Evolutionary conservation across 2,329 filamentous ascomycete genomes (phyloP).

Genomic region (Orbilia oligospora): DNA sequence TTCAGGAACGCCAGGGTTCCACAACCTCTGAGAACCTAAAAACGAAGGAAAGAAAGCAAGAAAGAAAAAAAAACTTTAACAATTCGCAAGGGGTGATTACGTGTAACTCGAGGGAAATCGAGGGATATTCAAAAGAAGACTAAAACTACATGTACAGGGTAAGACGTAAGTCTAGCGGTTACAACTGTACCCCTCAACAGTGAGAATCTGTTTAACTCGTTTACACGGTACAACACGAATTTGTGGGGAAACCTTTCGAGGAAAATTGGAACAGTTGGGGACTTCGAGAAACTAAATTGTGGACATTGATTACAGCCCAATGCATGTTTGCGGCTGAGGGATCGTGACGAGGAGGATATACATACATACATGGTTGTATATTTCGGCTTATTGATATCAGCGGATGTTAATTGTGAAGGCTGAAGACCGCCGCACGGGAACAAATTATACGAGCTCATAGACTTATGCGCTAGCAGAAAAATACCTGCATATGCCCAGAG

Average conservation of each 20-base stretch:
- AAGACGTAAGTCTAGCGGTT: slow-evolving; percentile 5
- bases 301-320: background rate
- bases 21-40: slow-evolving; percentile 27
- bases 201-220: background rate
- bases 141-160: background rate
- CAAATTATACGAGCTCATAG: background rate
- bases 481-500: background rate
- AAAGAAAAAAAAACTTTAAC: slow-evolving; percentile 35
- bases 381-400: too few relatives aligned
- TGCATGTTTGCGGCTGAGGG: slow-evolving; percentile 11
- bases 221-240: background rate
- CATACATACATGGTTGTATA: background rate
- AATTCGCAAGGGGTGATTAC: slow-evolving; percentile 34
- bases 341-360: background rate
- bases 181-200: background rate
- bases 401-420: background rate
- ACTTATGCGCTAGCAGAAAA: background rate
- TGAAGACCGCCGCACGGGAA: background rate
- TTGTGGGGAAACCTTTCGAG: background rate
- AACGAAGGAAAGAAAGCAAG: background rate
- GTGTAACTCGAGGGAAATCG: slow-evolving; percentile 29
- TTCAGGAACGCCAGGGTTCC: slow-evolving; percentile 47
- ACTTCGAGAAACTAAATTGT: too few relatives aligned
- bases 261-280: slow-evolving; percentile 6
- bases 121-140: slow-evolving; percentile 1